Evolutionary conservation across 140 eudicot species (phyloP), one percentile per base, ranked within the genome.

Genomic region (Ambrosia hybrid): DNA sequence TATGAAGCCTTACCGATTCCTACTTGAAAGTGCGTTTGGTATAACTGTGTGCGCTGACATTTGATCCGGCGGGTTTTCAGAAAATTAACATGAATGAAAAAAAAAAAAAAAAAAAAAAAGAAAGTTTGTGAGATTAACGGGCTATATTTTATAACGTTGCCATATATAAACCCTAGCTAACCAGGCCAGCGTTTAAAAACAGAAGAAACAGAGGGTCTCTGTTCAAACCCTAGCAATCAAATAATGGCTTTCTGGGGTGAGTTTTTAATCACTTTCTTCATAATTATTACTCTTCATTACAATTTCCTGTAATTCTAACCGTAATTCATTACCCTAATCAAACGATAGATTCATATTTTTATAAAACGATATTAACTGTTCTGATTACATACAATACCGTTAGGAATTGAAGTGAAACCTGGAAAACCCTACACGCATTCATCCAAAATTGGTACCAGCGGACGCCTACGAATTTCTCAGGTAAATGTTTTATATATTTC

Each of bases 401-500:
- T 55, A 92, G 98, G 98, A 57, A 67, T 84, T 21, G 88, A 85
- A 84, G 96, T 93, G 48, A 93, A 87, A 76, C 85, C 97, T 3
- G 96, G 94, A 33, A 84, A 78, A 57, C 98, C 98, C 4, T 76
- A 78, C 62, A 84, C 91, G 41, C 93, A 83, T 73, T 76, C 81
- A 14, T 62, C 79, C 49, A 81, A 84, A 57, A 78, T 57, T 1
- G 78, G 71, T 13, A 51, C 67, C 12, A 55, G 76, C 12, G 87
- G 87, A 72, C 88, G 96, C 75, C 85, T 93, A 21, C 88, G 90
- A 6, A 81, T 93, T 78, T 82, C 97, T 16, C 98, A 90, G 98
- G 98, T 87, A 72, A 6, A 55, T 16, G 30, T 57, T 69, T 12
- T 15, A 68, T 43, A 43, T 7, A 43, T 70, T 60, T 33, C 39